phyloP scores from a whole-genome alignment of 2,329 filamentous ascomycete genomes.

The Cryoendolithus antarcticus region DNA sequence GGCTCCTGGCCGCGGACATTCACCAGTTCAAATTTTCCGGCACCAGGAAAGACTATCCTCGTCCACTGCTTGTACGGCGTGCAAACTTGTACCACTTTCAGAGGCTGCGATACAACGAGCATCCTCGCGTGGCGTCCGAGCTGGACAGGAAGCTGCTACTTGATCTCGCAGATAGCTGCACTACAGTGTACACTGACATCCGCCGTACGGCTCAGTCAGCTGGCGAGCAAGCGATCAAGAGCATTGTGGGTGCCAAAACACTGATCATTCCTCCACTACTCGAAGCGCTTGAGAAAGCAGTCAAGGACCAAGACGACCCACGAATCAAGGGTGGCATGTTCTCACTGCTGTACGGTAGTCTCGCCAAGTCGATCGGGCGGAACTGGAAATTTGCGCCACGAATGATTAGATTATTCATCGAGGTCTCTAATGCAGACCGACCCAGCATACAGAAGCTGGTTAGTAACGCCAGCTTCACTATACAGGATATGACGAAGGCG shows the following conservation, averaged over 20 bases:
- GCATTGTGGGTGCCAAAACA: slow-evolving; percentile 73
- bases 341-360: slow-evolving; percentile 74
- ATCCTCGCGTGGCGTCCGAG: slow-evolving; percentile 76
- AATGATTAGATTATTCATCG: slow-evolving; percentile 81
- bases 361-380: slow-evolving; percentile 74
- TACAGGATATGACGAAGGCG: slow-evolving; percentile 85
- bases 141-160: slow-evolving; percentile 74
- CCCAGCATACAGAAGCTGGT: slow-evolving; percentile 87
- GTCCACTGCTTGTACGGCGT: slow-evolving; percentile 80
- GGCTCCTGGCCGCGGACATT: slow-evolving; percentile 75
- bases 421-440: slow-evolving; percentile 81
- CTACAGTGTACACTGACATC: slow-evolving; percentile 89
- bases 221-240: slow-evolving; percentile 85
- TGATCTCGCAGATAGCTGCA: slow-evolving; percentile 78
- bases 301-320: slow-evolving; percentile 71
- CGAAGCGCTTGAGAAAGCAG: slow-evolving; percentile 61
- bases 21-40: slow-evolving; percentile 91
- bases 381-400: slow-evolving; percentile 93
- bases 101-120: slow-evolving; percentile 85
- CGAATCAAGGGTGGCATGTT: slow-evolving; percentile 93
- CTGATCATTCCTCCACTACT: slow-evolving; percentile 84
- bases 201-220: slow-evolving; percentile 86
- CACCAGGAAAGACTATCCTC: slow-evolving; percentile 79
- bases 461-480: slow-evolving; percentile 64
- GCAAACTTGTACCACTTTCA: slow-evolving; percentile 92